These are phyloP conservation scores for Galium porrigens DNA, from an alignment of 305 asterid genomes.

Conservation along the genomic window DNA sequence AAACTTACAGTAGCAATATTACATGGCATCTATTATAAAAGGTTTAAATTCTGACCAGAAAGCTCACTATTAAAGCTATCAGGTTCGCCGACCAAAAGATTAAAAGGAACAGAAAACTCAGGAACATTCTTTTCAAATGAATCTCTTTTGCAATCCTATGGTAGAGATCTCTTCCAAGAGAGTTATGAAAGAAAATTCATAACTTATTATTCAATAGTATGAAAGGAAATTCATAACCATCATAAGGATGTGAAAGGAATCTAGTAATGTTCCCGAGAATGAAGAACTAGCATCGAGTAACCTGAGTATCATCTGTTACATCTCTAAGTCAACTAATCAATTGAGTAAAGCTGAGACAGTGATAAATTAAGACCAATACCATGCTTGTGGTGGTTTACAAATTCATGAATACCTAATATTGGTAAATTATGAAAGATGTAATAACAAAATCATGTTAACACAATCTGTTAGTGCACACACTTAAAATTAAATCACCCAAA, in stretches of 20 bases:
- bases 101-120: conserved; percentile 24
- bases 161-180: conserved; percentile 96
- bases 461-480: too few species aligned
- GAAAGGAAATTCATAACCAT: background rate
- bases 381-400: too few species aligned
- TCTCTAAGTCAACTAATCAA: too few species aligned
- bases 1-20: background rate
- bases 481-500: too few species aligned
- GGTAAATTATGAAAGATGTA: too few species aligned
- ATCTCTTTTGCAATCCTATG: conserved; percentile 94
- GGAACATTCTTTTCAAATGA: conserved; percentile 94
- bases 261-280: background rate
- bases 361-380: too few species aligned
- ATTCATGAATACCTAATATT: too few species aligned
- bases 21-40: background rate
- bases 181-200: conserved; percentile 33
- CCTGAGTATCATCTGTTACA: too few species aligned
- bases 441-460: too few species aligned
- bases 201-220: conserved; percentile 2
- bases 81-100: background rate
- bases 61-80: background rate
- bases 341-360: background rate
- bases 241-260: too few species aligned
- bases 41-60: background rate
- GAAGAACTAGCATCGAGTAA: background rate